phyloP scores from a whole-genome alignment of 805 yeast genomes.

The Kodamaea neixiangensis region DNA sequence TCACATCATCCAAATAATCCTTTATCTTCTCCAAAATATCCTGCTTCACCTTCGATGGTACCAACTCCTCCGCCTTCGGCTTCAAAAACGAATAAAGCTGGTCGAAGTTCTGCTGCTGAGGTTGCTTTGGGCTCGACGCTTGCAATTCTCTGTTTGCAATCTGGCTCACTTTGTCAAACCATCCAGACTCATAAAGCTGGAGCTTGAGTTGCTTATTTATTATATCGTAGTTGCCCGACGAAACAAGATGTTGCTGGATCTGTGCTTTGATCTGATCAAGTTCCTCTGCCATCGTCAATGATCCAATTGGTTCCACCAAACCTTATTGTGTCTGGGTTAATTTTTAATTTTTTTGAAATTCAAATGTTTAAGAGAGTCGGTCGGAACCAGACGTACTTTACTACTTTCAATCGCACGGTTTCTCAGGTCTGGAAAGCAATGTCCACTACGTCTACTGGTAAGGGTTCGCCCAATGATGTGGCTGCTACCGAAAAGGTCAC shows the following conservation, averaged over 20 bases:
- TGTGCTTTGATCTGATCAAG: slow-evolving; percentile 52
- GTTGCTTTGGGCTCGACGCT: slow-evolving; percentile 14
- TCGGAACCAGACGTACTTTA: not conserved
- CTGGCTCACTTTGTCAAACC: slow-evolving; percentile 75
- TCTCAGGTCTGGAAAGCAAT: not conserved
- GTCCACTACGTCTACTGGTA: not conserved
- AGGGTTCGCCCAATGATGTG: slow-evolving; percentile 37
- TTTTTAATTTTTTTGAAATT: not conserved
- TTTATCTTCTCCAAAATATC: slow-evolving; percentile 60
- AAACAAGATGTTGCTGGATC: slow-evolving; percentile 69
- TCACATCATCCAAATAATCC: slow-evolving; percentile 53
- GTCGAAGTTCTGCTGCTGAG: slow-evolving; percentile 47
- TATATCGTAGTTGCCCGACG: slow-evolving; percentile 79
- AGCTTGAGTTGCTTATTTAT: slow-evolving; percentile 64
- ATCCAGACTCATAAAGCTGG: slow-evolving; percentile 73
- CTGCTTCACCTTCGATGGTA: slow-evolving; percentile 64
- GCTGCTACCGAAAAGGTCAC: too few relatives aligned
- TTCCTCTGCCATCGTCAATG: slow-evolving; percentile 31
- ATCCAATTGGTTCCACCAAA: too few relatives aligned
- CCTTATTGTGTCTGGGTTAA: not conserved
- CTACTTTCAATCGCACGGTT: not conserved
- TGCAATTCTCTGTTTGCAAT: slow-evolving; percentile 53
- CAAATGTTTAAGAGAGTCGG: slow-evolving; percentile 4
- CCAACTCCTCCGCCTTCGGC: slow-evolving; percentile 68
- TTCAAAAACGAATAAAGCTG: slow-evolving; percentile 54